Conservation (phyloP, 176 grass and related monocot species). For the bread wheat (Triticum aestivum) region DNA sequence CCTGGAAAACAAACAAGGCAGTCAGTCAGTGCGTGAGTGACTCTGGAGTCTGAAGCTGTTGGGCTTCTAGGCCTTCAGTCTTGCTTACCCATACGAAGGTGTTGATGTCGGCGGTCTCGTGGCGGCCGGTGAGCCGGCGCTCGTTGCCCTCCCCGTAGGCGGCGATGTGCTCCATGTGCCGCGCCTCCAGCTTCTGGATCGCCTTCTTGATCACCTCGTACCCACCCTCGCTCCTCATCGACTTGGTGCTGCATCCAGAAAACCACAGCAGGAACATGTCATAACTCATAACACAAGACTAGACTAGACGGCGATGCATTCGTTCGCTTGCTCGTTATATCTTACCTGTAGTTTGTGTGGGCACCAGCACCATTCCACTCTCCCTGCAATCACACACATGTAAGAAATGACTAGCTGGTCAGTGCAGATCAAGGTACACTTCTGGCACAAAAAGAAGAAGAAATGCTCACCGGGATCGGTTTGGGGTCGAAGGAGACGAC, state of each 20-base stretch:
- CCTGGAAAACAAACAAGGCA: conserved; percentile 37
- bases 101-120: conserved; percentile 92
- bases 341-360: conserved; percentile 86
- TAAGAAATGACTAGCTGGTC: neutral
- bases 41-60: too few relatives aligned
- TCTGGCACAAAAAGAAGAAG: neutral
- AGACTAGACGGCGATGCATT: neutral
- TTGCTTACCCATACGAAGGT: conserved; percentile 67
- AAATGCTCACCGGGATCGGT: conserved; percentile 54
- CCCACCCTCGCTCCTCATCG: conserved; percentile 82
- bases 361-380: conserved; percentile 94
- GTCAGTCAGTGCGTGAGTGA: too few relatives aligned
- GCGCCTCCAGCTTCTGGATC: conserved; percentile 55
- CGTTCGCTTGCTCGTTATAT: neutral
- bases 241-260: conserved; percentile 52
- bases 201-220: conserved; percentile 80
- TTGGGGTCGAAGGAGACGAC: conserved; percentile 82
- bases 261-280: neutral
- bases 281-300: neutral
- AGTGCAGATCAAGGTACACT: neutral
- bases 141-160: conserved; percentile 89
- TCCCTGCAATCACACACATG: conserved; percentile 33
- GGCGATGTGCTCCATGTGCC: conserved; percentile 79
- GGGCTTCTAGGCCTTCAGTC: too few relatives aligned
- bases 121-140: conserved; percentile 81